These are phyloP conservation scores for Boletus speciosus DNA, from an alignment of 768 basidiomycete species.

Conservation along the genomic window DNA sequence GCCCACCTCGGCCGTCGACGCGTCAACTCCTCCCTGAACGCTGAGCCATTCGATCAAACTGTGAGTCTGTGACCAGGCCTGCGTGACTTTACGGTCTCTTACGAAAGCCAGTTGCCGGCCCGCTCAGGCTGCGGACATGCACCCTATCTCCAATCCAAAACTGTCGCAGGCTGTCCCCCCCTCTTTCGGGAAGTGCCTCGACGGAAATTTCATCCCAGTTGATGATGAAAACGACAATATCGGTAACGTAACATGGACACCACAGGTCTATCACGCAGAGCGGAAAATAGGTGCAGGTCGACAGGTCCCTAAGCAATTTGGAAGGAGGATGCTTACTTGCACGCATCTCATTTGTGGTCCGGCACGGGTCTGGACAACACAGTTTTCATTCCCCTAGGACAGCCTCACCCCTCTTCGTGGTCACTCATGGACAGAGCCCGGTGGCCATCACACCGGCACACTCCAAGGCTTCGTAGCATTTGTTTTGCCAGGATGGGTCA, in stretches of 20 bases:
- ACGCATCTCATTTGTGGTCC: constrained; percentile 20
- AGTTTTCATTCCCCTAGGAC: constrained; percentile 25
- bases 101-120: constrained; percentile 22
- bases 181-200: constrained; percentile 13
- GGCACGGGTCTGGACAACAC: constrained; percentile 2
- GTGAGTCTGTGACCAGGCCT: neutral
- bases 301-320: constrained; percentile 9
- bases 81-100: constrained; percentile 14
- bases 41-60: neutral
- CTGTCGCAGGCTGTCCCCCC: constrained; percentile 6
- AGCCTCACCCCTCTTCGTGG: constrained; percentile 14
- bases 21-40: neutral
- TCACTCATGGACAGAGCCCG: constrained; percentile 1
- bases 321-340: constrained; percentile 8
- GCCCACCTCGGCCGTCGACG: neutral
- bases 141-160: constrained; percentile 20
- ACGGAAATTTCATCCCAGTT: constrained; percentile 12
- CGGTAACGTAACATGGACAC: constrained; percentile 29
- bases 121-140: constrained; percentile 1
- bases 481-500: constrained; percentile 4
- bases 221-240: constrained; percentile 8
- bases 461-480: constrained; percentile 5
- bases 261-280: constrained; percentile 9
- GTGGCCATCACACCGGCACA: constrained; percentile 5
- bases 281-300: constrained; percentile 18